Percentiles rank a stretch among this genome's conserved stretches.
These are phyloP conservation scores for Dioscorea zingiberensis DNA, from an alignment of 106 monocot species.

Conservation along the genomic window DNA sequence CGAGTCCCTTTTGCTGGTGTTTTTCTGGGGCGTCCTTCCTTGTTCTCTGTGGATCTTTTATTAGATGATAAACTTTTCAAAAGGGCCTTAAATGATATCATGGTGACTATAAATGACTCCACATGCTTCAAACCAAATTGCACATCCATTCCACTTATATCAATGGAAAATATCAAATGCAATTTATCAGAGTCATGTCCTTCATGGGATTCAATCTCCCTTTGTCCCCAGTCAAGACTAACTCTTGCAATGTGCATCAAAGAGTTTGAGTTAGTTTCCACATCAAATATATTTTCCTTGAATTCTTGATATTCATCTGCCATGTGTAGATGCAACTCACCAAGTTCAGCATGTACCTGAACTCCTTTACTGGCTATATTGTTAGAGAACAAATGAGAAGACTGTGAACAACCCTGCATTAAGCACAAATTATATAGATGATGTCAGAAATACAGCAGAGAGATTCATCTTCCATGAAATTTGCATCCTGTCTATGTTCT, in stretches of 20 bases:
- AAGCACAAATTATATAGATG: constrained; percentile 1
- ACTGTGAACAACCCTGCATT: constrained; percentile 79
- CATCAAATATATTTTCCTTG: constrained; percentile 60
- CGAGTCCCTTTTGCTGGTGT: constrained; percentile 36
- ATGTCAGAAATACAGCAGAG: not conserved
- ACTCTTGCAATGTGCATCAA: constrained; percentile 64
- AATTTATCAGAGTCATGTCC: constrained; percentile 22
- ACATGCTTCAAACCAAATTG: constrained; percentile 53
- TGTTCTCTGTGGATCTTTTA: constrained; percentile 35
- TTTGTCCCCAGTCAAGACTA: constrained; percentile 67
- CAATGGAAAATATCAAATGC: constrained; percentile 43
- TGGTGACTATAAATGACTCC: constrained; percentile 51
- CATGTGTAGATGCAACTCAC: constrained; percentile 64
- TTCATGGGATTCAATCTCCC: constrained; percentile 46
- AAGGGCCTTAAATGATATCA: constrained; percentile 52
- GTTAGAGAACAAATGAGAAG: constrained; percentile 77
- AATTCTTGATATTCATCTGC: constrained; percentile 55
- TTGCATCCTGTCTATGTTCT: too few relatives aligned
- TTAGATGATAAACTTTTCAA: constrained; percentile 42
- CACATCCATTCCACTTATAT: constrained; percentile 65
- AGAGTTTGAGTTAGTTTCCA: constrained; percentile 55
- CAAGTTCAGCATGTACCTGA: constrained; percentile 73
- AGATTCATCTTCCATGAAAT: too few relatives aligned
- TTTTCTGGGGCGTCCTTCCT: constrained; percentile 32
- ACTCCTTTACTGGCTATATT: constrained; percentile 64